These are phyloP conservation scores for Mycena leptocephala DNA, from an alignment of 768 basidiomycete genomes.

Conservation along the genomic window DNA sequence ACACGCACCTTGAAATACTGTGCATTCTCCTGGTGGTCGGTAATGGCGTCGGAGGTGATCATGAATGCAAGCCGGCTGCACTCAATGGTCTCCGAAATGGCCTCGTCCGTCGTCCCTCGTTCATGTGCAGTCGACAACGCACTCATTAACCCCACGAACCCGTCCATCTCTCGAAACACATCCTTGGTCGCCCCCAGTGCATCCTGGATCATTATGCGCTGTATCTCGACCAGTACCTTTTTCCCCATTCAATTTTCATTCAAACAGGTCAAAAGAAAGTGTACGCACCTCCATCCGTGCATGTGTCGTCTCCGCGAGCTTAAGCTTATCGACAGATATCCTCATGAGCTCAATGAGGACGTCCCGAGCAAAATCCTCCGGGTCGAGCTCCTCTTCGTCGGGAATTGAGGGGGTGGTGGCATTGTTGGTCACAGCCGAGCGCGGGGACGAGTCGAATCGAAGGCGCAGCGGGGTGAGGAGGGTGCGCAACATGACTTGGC, in stretches of 20 bases:
- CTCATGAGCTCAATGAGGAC: conserved; percentile 82
- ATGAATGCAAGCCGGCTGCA: conserved; percentile 74
- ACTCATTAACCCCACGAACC: conserved; percentile 83
- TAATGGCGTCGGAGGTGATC: conserved; percentile 77
- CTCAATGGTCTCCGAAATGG: conserved; percentile 60
- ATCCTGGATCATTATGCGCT: conserved; percentile 78
- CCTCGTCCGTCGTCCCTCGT: conserved; percentile 46
- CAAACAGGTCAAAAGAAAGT: background rate
- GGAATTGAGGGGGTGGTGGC: conserved; percentile 37
- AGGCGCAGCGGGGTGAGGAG: conserved; percentile 74
- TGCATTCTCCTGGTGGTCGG: conserved; percentile 69
- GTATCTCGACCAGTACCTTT: conserved; percentile 78
- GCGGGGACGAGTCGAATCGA: conserved; percentile 66
- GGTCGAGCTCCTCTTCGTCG: conserved; percentile 59
- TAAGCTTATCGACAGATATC: conserved; percentile 79
- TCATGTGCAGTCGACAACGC: conserved; percentile 74
- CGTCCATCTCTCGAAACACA: conserved; percentile 87
- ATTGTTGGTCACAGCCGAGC: conserved; percentile 40
- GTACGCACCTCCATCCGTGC: conserved; percentile 70
- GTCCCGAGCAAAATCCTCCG: conserved; percentile 84
- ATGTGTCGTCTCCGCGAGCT: conserved; percentile 64
- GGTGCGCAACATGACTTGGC: conserved; percentile 66
- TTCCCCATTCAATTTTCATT: background rate
- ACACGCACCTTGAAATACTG: conserved; percentile 77
- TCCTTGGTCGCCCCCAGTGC: conserved; percentile 69